phyloP scores from a whole-genome alignment of 2,329 filamentous ascomycete genomes.

The Elsinoe perseae region DNA sequence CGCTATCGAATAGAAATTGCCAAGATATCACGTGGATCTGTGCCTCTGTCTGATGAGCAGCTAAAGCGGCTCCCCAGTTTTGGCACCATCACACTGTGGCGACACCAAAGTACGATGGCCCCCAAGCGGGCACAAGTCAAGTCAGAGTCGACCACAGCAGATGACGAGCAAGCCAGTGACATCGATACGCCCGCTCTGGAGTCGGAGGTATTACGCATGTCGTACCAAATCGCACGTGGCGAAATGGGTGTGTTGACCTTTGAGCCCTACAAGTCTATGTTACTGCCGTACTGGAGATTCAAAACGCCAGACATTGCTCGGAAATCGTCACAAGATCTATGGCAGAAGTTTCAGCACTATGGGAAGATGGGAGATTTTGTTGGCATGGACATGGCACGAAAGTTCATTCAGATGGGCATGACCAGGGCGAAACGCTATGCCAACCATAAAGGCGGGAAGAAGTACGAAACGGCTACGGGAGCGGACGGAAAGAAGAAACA shows the following conservation, averaged over 20 bases:
- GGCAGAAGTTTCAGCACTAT: constrained; percentile 46
- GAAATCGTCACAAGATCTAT: constrained; percentile 44
- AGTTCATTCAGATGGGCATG: constrained; percentile 61
- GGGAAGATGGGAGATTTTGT: constrained; percentile 49
- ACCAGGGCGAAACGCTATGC: constrained; percentile 54
- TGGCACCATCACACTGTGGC: neutral
- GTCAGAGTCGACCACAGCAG: neutral
- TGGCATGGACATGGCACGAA: constrained; percentile 57
- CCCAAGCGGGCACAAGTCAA: neutral
- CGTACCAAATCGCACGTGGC: constrained; percentile 52
- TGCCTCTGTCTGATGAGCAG: too few relatives aligned
- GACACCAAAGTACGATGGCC: neutral
- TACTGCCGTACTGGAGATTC: constrained; percentile 56
- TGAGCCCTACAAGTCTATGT: constrained; percentile 55
- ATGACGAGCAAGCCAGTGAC: neutral
- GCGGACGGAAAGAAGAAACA: constrained; percentile 43
- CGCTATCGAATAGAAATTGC: too few relatives aligned
- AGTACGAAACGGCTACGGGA: constrained; percentile 17
- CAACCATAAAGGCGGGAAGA: constrained; percentile 45
- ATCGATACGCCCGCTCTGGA: constrained; percentile 9
- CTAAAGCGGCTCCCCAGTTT: too few relatives aligned
- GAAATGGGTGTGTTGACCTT: constrained; percentile 55
- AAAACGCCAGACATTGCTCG: constrained; percentile 45
- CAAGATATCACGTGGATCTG: too few relatives aligned
- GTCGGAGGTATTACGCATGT: constrained; percentile 34